phyloP scores from a whole-genome alignment of 257 asterid species.

The Pogostemon cablin region DNA sequence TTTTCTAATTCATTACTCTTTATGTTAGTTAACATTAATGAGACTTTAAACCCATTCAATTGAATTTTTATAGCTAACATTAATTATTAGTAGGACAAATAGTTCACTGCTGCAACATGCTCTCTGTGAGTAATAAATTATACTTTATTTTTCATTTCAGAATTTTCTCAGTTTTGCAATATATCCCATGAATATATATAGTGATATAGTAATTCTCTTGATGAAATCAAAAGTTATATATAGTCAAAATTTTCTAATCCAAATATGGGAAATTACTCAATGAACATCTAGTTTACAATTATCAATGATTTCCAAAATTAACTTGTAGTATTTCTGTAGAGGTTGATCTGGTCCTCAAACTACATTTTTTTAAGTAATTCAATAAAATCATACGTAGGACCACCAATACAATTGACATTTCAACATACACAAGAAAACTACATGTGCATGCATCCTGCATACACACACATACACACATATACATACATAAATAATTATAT shows the following conservation, averaged over 20 bases:
- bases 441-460: background rate
- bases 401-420: constrained; percentile 28
- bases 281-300: background rate
- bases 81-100: constrained; percentile 1
- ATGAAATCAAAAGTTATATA: background rate
- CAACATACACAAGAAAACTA: constrained; percentile 19
- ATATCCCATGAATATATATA: too few relatives aligned
- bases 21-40: constrained; percentile 10
- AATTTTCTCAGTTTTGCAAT: too few relatives aligned
- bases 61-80: constrained; percentile 19
- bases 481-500: background rate
- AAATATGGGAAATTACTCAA: background rate
- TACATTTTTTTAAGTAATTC: background rate
- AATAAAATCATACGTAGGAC: constrained; percentile 18
- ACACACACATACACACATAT: too few relatives aligned
- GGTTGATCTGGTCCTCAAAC: constrained; percentile 17
- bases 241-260: background rate
- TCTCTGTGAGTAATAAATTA: too few relatives aligned
- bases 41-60: background rate
- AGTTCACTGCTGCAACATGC: background rate
- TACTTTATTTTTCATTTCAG: too few relatives aligned
- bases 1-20: background rate
- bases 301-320: background rate
- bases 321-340: background rate
- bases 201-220: too few relatives aligned